A percentile compares a stretch with the other conserved stretches of the same genome.
Conservation (phyloP, 768 basidiomycete species). For the Suillus ampliporus region DNA sequence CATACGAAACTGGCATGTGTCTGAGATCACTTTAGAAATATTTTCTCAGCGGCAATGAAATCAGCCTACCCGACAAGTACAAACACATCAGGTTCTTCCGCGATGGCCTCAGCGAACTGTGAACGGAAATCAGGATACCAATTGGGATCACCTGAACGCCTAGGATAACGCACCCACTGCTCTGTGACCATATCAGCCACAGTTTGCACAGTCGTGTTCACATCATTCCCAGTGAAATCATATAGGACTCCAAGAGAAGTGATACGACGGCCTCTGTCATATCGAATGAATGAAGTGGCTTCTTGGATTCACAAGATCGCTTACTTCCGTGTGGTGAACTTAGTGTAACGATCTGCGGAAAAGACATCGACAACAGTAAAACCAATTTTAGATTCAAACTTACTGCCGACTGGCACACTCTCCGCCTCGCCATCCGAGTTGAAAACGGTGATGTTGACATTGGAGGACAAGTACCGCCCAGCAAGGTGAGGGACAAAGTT, state of each 20-base stretch:
- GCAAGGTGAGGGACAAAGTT: slow-evolving; percentile 71
- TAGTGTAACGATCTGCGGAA: slow-evolving; percentile 59
- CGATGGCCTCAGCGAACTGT: slow-evolving; percentile 79
- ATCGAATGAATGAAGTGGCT: neutral
- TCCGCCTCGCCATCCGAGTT: slow-evolving; percentile 42
- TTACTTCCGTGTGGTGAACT: slow-evolving; percentile 77
- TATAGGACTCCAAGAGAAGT: slow-evolving; percentile 83
- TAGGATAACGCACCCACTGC: slow-evolving; percentile 59
- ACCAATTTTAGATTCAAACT: slow-evolving; percentile 13
- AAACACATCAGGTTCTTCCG: slow-evolving; percentile 84
- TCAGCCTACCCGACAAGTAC: slow-evolving; percentile 65
- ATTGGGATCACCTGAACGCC: neutral
- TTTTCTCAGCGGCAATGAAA: neutral
- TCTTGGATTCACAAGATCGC: slow-evolving; percentile 22
- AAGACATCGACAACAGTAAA: slow-evolving; percentile 33
- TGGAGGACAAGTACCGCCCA: slow-evolving; percentile 82
- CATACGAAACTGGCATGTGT: slow-evolving; percentile 81
- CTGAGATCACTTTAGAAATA: slow-evolving; percentile 38
- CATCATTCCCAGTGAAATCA: slow-evolving; percentile 74
- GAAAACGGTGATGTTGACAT: slow-evolving; percentile 80
- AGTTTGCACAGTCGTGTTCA: slow-evolving; percentile 75
- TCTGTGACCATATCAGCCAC: slow-evolving; percentile 82
- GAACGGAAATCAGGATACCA: slow-evolving; percentile 2
- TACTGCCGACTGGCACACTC: slow-evolving; percentile 53
- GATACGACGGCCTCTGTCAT: slow-evolving; percentile 63